Evolutionary conservation across 345 rosid species (phyloP).

Genomic region (Schrenkiella parvula): DNA sequence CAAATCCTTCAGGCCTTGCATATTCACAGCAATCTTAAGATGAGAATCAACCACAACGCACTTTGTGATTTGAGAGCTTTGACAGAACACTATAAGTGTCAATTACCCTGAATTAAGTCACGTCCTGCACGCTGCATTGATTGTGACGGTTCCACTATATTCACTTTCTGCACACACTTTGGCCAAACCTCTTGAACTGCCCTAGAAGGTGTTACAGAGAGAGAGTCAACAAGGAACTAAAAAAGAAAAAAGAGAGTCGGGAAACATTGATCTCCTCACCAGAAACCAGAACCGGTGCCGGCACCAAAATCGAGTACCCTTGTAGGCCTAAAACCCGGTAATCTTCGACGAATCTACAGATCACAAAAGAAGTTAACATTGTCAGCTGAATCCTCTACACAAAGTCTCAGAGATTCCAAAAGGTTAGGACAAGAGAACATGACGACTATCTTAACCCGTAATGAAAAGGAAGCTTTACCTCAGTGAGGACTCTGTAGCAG

Average conservation of each 20-base stretch:
- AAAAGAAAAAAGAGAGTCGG: background rate
- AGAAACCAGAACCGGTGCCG: slow-evolving; percentile 93
- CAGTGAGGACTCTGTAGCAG: slow-evolving; percentile 71
- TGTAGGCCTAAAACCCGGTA: slow-evolving; percentile 66
- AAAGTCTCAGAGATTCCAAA: no score
- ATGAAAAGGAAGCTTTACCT: slow-evolving; percentile 34
- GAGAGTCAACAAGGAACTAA: background rate
- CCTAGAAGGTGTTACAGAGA: slow-evolving; percentile 40
- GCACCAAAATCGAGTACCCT: slow-evolving; percentile 92
- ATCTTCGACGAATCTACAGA: slow-evolving; percentile 60
- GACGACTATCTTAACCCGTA: no score
- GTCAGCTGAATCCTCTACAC: no score
- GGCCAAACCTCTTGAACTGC: slow-evolving; percentile 94
- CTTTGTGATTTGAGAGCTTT: background rate
- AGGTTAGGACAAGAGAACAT: no score
- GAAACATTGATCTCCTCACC: slow-evolving; percentile 43
- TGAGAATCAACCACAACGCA: background rate
- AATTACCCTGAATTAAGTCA: slow-evolving; percentile 67
- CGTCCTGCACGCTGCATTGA: slow-evolving; percentile 96
- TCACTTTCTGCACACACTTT: slow-evolving; percentile 55
- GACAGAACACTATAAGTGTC: background rate
- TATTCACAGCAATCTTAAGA: background rate
- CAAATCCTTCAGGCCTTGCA: slow-evolving; percentile 61
- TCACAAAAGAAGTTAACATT: background rate
- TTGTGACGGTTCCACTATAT: slow-evolving; percentile 90